Conservation (phyloP, 2,329 filamentous ascomycete species). For the Aspergillus intermedius region DNA sequence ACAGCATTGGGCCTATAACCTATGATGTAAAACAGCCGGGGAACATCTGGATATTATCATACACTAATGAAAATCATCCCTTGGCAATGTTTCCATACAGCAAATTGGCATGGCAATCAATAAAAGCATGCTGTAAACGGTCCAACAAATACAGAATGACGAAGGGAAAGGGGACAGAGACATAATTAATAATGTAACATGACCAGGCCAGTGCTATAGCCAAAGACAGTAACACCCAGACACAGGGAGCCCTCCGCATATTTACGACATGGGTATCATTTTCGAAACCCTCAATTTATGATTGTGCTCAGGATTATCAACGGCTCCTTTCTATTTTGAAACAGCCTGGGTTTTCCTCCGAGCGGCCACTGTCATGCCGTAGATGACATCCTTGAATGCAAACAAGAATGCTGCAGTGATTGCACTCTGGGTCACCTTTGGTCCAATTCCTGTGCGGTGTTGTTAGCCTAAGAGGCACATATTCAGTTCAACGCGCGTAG, state of each 20-base stretch:
- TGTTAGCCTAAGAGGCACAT: conserved; percentile 5
- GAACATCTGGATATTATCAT: neutral
- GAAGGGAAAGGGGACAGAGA: neutral
- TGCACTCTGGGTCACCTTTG: conserved; percentile 95
- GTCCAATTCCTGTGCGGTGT: conserved; percentile 65
- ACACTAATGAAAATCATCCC: neutral
- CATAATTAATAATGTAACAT: too few relatives aligned
- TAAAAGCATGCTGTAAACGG: too few relatives aligned
- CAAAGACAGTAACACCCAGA: too few relatives aligned
- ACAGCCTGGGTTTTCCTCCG: conserved; percentile 24
- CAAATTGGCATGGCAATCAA: too few relatives aligned
- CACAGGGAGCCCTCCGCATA: too few relatives aligned
- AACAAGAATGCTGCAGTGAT: conserved; percentile 94
- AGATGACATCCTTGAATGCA: conserved; percentile 95
- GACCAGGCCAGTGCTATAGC: too few relatives aligned
- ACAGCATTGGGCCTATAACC: too few relatives aligned
- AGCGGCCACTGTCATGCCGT: conserved; percentile 50
- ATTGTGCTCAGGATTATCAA: too few relatives aligned
- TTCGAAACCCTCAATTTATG: neutral
- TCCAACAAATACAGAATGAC: too few relatives aligned
- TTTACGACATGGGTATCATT: neutral
- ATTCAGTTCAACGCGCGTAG: neutral
- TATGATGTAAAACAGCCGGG: too few relatives aligned
- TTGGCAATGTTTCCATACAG: too few relatives aligned
- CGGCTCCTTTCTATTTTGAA: conserved; percentile 20